These are phyloP conservation scores for Chalciporus sp. DNA, from an alignment of 1,284 basidiomycete genomes.

Conservation along the genomic window DNA sequence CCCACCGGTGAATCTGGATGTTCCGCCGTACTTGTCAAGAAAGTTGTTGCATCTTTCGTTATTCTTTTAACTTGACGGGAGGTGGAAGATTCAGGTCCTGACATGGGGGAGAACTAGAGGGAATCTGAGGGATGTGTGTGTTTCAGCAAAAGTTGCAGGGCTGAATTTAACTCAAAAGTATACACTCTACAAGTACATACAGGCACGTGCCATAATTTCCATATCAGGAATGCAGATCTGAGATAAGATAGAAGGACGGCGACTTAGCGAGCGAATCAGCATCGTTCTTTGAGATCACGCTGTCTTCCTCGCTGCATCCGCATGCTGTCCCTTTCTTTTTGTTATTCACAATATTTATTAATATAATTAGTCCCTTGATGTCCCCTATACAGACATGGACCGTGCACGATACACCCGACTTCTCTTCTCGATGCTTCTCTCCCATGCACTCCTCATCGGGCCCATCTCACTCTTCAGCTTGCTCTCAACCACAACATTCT, in stretches of 20 bases:
- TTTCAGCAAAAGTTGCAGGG: neutral
- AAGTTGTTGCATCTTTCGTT: conserved; percentile 14
- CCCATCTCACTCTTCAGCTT: conserved; percentile 55
- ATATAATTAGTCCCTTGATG: too few species aligned
- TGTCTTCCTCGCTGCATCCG: conserved; percentile 14
- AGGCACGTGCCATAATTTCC: conserved; percentile 10
- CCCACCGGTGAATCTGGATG: too few species aligned
- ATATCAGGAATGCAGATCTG: conserved; percentile 22
- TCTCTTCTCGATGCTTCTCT: conserved; percentile 36
- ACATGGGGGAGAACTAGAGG: neutral
- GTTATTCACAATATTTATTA: too few species aligned
- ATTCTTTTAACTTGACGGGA: conserved; percentile 2
- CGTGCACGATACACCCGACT: conserved; percentile 23
- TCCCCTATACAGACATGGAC: conserved; percentile 27
- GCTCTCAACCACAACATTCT: conserved; percentile 63
- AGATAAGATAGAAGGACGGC: conserved; percentile 24
- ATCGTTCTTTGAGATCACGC: neutral
- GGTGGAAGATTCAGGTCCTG: conserved; percentile 7
- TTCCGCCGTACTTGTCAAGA: conserved; percentile 16
- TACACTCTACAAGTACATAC: neutral
- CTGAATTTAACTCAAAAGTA: conserved; percentile 13
- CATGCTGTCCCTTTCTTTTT: neutral
- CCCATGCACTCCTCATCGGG: conserved; percentile 54
- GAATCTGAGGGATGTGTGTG: too few species aligned
- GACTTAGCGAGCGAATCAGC: conserved; percentile 8